A percentile compares a stretch with the other conserved stretches of the same genome.
Conservation (phyloP, 1,284 basidiomycete species). For the Fomitopsis betulina region DNA sequence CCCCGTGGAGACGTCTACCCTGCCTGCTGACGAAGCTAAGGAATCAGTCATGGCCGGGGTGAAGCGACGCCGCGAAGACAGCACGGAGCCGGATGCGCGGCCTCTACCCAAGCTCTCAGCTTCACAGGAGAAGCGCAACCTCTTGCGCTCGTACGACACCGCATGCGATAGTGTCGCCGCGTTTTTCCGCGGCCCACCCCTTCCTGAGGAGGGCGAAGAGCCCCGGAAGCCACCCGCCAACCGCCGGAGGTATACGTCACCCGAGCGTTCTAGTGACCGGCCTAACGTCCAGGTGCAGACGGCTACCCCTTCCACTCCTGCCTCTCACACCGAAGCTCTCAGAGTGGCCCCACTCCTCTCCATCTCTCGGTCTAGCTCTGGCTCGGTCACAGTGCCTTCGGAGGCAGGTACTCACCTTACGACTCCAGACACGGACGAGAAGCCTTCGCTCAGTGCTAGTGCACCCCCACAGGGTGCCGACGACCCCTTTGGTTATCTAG, state of each 20-base stretch:
- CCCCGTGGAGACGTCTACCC: background rate
- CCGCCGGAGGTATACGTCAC: conserved; percentile 38
- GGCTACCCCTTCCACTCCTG: background rate
- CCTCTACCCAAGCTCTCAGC: background rate
- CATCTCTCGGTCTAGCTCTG: background rate
- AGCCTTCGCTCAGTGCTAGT: background rate
- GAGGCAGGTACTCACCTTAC: conserved; percentile 8
- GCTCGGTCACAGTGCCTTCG: conserved; percentile 2
- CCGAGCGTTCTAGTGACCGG: conserved; percentile 8
- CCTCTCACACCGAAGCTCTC: background rate
- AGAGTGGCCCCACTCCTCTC: background rate
- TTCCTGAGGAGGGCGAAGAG: conserved; percentile 25
- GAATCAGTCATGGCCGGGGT: conserved; percentile 4
- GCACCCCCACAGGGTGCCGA: background rate
- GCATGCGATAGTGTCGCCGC: conserved; percentile 51
- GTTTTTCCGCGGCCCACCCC: conserved; percentile 46
- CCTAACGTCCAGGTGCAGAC: background rate
- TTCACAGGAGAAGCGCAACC: conserved; percentile 7
- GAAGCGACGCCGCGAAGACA: conserved; percentile 56
- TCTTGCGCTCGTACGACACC: conserved; percentile 39
- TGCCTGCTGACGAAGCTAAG: background rate
- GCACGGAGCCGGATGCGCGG: conserved; percentile 24
- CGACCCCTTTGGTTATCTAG: conserved; percentile 24
- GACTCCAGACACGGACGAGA: conserved; percentile 2
- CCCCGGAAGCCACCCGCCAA: conserved; percentile 35